Percentiles rank a stretch among this genome's conserved stretches.
Conservation (phyloP, 306 rosid genomes). For the Lathyrus oleraceus region DNA sequence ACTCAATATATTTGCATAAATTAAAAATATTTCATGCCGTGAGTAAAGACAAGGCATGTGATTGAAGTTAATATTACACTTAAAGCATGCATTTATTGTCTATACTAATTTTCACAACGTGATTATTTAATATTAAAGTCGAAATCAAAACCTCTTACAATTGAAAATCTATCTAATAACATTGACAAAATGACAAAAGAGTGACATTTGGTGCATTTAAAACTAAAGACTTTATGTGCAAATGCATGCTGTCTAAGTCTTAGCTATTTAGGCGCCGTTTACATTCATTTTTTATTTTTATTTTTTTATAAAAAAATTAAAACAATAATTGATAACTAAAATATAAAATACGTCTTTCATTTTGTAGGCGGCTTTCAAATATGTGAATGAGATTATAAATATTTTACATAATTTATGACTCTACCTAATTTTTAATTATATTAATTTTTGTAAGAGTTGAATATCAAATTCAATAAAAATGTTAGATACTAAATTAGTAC, state of each 20-base stretch:
- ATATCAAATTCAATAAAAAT: no score
- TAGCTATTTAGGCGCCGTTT: background rate
- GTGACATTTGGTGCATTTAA: background rate
- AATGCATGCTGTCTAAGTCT: background rate
- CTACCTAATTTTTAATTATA: no score
- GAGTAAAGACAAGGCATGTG: conserved; percentile 1
- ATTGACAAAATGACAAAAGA: background rate
- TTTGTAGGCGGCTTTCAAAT: no score
- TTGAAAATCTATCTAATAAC: background rate
- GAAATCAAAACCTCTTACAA: background rate
- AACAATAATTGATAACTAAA: no score
- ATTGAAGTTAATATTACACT: background rate
- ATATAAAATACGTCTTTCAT: no score
- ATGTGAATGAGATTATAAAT: no score
- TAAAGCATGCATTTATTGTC: background rate
- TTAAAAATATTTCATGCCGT: background rate
- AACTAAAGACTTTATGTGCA: background rate
- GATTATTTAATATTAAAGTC: background rate
- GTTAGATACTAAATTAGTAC: no score
- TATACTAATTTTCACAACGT: background rate
- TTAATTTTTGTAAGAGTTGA: no score
- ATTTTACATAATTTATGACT: no score
- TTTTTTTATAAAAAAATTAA: no score
- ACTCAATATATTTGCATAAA: background rate
- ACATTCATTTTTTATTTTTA: no score